phyloP scores from a whole-genome alignment of 2,329 filamentous ascomycete species.

The Orbilia javanica region DNA sequence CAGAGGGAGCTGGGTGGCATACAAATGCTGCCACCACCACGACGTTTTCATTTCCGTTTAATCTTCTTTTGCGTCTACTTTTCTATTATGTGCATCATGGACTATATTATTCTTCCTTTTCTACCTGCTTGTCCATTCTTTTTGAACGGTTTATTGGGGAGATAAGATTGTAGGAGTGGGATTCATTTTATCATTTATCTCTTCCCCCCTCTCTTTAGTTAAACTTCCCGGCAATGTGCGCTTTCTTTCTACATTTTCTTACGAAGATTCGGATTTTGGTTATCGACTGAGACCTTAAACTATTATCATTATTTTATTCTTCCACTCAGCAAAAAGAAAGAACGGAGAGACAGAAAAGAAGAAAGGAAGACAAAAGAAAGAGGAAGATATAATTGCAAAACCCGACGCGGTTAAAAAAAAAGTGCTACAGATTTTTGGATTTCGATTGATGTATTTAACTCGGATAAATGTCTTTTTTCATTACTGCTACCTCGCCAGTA shows the following conservation, averaged over 20 bases:
- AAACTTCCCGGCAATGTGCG: background rate
- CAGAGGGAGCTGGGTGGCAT: conserved; percentile 12
- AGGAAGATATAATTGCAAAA: no score
- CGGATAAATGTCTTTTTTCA: background rate
- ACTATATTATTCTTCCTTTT: background rate
- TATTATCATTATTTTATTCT: conserved; percentile 4
- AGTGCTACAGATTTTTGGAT: background rate
- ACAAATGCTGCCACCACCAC: background rate
- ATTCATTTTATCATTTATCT: no score
- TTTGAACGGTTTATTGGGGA: no score
- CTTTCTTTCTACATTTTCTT: conserved; percentile 3
- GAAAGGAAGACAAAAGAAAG: background rate
- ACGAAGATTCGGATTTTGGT: background rate
- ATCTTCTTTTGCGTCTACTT: background rate
- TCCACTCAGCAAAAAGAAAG: background rate
- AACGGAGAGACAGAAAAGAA: background rate
- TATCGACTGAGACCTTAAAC: background rate
- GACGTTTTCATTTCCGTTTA: background rate
- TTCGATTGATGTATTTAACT: background rate
- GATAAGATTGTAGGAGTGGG: no score
- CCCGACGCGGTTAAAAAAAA: background rate
- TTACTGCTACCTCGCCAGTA: background rate
- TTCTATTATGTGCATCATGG: background rate
- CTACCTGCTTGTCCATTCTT: no score
- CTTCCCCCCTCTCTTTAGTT: no score